Percentiles rank a stretch among this genome's conserved stretches.
These are phyloP conservation scores for Lentithecium fluviatile DNA, from an alignment of 495 filamentous ascomycete genomes.

Conservation along the genomic window DNA sequence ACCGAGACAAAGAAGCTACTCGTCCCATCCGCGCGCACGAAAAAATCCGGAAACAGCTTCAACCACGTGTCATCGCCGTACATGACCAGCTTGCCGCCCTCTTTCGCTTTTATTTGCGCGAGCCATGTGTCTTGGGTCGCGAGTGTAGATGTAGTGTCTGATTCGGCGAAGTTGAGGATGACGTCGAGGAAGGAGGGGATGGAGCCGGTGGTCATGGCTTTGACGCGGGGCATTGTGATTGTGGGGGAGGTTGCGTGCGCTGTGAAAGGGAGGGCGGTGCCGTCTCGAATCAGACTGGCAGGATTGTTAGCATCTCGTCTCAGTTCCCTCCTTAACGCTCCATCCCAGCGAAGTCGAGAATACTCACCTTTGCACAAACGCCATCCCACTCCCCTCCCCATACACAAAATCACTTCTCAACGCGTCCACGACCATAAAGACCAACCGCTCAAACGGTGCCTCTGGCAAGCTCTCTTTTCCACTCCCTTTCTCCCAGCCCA, in stretches of 20 bases:
- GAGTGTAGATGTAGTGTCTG: slow-evolving; percentile 82
- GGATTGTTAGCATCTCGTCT: slow-evolving; percentile 30
- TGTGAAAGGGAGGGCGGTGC: slow-evolving; percentile 86
- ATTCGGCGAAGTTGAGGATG: slow-evolving; percentile 94
- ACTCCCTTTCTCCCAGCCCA: slow-evolving; percentile 34
- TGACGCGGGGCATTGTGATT: slow-evolving; percentile 96
- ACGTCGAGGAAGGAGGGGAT: slow-evolving; percentile 96
- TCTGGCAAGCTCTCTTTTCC: slow-evolving; percentile 45
- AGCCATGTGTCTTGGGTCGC: slow-evolving; percentile 92
- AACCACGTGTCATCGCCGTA: slow-evolving; percentile 99
- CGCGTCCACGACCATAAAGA: slow-evolving; percentile 98
- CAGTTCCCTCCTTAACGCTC: background rate
- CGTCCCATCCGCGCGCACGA: slow-evolving; percentile 84
- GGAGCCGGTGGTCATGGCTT: slow-evolving; percentile 95
- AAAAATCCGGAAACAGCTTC: slow-evolving; percentile 88
- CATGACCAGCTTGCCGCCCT: slow-evolving; percentile 74
- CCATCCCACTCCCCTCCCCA: slow-evolving; percentile 73
- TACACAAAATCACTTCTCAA: slow-evolving; percentile 93
- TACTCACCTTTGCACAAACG: slow-evolving; percentile 78
- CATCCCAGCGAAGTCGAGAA: no score
- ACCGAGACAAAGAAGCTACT: slow-evolving; percentile 98
- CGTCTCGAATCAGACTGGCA: slow-evolving; percentile 74
- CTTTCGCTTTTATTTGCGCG: slow-evolving; percentile 77
- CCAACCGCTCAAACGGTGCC: slow-evolving; percentile 77
- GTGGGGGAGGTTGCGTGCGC: slow-evolving; percentile 95